Percentiles rank a stretch among this genome's conserved stretches.
These are phyloP conservation scores for Populus ilicifolia DNA, from an alignment of 345 rosid species.

Conservation along the genomic window DNA sequence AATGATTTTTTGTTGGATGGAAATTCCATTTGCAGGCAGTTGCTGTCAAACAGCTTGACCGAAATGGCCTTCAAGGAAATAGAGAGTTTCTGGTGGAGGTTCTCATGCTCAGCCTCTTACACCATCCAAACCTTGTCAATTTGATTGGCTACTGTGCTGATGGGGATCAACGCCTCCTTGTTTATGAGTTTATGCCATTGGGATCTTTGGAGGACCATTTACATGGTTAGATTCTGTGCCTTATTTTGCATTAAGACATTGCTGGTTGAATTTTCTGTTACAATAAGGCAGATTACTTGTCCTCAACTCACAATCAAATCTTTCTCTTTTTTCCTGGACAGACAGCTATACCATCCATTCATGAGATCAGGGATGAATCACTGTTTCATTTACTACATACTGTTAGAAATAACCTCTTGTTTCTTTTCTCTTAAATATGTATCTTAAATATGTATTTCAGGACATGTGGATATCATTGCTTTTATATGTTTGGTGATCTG, in stretches of 20 bases:
- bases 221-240: constrained; percentile 57
- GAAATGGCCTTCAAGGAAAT: constrained; percentile 95
- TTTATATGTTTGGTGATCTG: background rate
- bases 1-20: constrained; percentile 6
- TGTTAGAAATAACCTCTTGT: background rate
- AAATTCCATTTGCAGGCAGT: constrained; percentile 57
- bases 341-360: background rate
- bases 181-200: constrained; percentile 90
- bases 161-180: constrained; percentile 96
- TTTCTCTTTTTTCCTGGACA: background rate
- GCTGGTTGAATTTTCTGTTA: constrained; percentile 2
- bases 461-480: background rate
- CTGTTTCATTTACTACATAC: background rate
- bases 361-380: background rate
- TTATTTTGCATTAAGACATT: background rate
- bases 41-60: constrained; percentile 91
- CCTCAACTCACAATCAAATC: background rate
- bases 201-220: constrained; percentile 96
- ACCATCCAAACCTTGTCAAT: constrained; percentile 90
- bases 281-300: background rate
- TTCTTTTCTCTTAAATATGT: background rate
- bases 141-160: constrained; percentile 97
- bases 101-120: constrained; percentile 93
- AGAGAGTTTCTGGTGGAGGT: constrained; percentile 98
- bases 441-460: background rate